phyloP scores from a whole-genome alignment of 495 filamentous ascomycete species.

The Neurospora sp. region DNA sequence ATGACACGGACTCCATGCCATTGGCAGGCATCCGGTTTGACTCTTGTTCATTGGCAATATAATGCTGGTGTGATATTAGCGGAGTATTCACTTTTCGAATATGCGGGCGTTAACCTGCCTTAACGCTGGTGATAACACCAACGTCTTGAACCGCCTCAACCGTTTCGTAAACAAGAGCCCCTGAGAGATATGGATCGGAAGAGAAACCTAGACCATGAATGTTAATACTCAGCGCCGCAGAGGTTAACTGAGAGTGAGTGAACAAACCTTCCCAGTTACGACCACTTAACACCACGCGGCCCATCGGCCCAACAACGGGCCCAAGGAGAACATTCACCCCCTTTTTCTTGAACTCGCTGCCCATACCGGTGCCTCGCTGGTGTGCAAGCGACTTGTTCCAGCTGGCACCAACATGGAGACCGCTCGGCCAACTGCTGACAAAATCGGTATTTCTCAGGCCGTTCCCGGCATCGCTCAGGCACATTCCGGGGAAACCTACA shows the following conservation, averaged over 20 bases:
- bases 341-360: constrained; percentile 47
- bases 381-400: constrained; percentile 47
- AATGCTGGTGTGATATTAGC: constrained; percentile 33
- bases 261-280: constrained; percentile 45
- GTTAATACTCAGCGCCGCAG: not conserved
- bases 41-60: constrained; percentile 58
- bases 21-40: constrained; percentile 42
- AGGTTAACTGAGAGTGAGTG: not conserved
- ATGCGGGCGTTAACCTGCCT: constrained; percentile 36
- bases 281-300: constrained; percentile 41
- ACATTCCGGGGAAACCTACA: constrained; percentile 51
- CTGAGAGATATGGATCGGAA: constrained; percentile 40
- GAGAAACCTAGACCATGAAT: constrained; percentile 28
- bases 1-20: constrained; percentile 41
- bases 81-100: not conserved
- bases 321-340: constrained; percentile 59
- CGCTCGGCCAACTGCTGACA: constrained; percentile 47
- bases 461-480: constrained; percentile 53
- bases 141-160: constrained; percentile 39
- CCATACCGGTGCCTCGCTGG: constrained; percentile 42
- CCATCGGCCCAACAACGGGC: constrained; percentile 51
- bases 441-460: constrained; percentile 50
- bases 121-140: constrained; percentile 45
- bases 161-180: constrained; percentile 35
- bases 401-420: constrained; percentile 47